Evolutionary conservation across 352 stramenopile species (phyloP), one percentile per base, ranked within the genome.

Genomic region (Globisporangium paroecandrum): DNA sequence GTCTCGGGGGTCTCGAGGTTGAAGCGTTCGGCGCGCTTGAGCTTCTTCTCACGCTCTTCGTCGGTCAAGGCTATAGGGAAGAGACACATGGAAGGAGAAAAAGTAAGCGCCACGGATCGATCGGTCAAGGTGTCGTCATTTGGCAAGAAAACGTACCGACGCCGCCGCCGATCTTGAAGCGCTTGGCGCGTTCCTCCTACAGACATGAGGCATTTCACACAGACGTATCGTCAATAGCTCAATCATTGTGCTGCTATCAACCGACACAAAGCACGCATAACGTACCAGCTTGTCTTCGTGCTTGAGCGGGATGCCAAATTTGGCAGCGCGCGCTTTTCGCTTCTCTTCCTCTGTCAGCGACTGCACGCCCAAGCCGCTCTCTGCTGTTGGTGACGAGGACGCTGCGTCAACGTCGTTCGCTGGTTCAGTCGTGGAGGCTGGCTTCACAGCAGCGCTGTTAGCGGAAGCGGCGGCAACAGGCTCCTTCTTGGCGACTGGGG

Each of bases 281-380:
- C 66, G 24, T 68, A 93, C 83, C 76, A 90, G 91, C 68, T 94
- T 94, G 70, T 92, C 74, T 53, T 89, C 83, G 15, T 89, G 72
- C 62, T 85, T 85, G 62, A 84, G 66, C 13, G 85, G 82, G 60
- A 92, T 87, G 54, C 84, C 84, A 65, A 90, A 95, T 71, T 95
- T 95, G 59, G 86, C 85, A 4, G 87, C 87, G 36, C 87, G 85
- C 3, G 77, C 77, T 65, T 84, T 88, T 64, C 85, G 80, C 76
- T 95, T 95, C 66, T 93, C 83, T 43, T 90, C 79, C 65, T 94
- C 85, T 47, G 85, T 89, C 69, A 81, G 58, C 9, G 68, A 53
- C 57, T 86, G 76, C 18, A 60, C 34, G 24, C 71, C 27, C 12
- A 58, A 68, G 2, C 46, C 38, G 9, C 61, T 61, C n/a, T 68